Base-by-base conservation (phyloP, 2,329 filamentous ascomycete genomes). In the Septoria petroselini region DNA sequence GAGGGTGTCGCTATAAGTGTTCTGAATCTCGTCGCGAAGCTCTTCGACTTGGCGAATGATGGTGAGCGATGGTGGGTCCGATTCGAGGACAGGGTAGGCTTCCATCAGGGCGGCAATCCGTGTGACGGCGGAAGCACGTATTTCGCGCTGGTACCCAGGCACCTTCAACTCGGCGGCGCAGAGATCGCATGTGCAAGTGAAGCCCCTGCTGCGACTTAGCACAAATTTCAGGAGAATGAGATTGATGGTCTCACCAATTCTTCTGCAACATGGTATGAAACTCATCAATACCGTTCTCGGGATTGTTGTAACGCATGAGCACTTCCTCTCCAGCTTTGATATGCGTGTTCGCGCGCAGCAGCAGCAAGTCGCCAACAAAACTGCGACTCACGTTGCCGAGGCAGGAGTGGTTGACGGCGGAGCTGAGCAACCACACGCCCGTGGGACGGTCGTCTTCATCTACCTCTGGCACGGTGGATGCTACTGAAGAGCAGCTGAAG, bases 291-390 rank as follows among this genome's bases (percentile, higher is more conserved):
- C 57, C 33, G 1, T 53, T 41, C 1, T 50, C 3, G 1, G 66
- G 61, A 2, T 1, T 41, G 11, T 29, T 44, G 34, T 61, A 61
- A 0, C 30, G 23, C 3, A 55, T 47, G 2, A 61, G 57, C 5
- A 82, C 55, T 60, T 83, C 78, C 0, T 76, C 71, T 21, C 67
- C 66, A 0, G 71, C 54, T 0, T 67, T 54, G 0, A 82, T 61
- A 35, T 77, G 70, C 7, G 57, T 57, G 0, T 70, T 63, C 0
- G 78, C 78, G 6, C 76, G 74, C 17, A 81, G 42, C 6, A 81
- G 68, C 54, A 72, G 68, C 67, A 82, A 71, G 56, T 82, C 77
- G 2, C 78, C 77, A 30, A 81, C 76, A 58, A 79, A 80, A 1
- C 71, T 62, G 12, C 74, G 74, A 0, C 50, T 52, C 14, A 70